A percentile compares a stretch with the other conserved stretches of the same genome.
Evolutionary conservation across 495 filamentous ascomycete genomes (phyloP).

Genomic region (Halenospora varia): DNA sequence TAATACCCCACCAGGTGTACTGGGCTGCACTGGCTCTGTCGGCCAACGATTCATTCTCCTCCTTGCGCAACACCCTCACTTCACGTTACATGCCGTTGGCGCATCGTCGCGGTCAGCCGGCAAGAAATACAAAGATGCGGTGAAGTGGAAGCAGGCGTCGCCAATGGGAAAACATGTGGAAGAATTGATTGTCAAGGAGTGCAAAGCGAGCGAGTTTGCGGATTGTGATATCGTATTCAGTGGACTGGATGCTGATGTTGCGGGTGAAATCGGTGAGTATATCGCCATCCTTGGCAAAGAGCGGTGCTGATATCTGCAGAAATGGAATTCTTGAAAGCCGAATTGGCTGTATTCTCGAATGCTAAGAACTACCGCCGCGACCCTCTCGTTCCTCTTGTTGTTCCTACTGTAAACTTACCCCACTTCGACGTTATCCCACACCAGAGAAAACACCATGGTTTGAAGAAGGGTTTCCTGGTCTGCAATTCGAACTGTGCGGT

Average conservation of each 20-base stretch:
- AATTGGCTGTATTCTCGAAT: slow-evolving; percentile 81
- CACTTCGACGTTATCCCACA: slow-evolving; percentile 75
- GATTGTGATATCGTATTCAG: slow-evolving; percentile 90
- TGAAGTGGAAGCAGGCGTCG: slow-evolving; percentile 76
- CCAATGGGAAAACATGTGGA: slow-evolving; percentile 64
- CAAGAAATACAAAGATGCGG: slow-evolving; percentile 80
- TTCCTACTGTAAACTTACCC: slow-evolving; percentile 78
- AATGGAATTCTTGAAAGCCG: slow-evolving; percentile 71
- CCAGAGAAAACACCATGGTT: slow-evolving; percentile 60
- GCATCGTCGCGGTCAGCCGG: slow-evolving; percentile 75
- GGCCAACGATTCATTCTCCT: slow-evolving; percentile 84
- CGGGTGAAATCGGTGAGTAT: slow-evolving; percentile 67
- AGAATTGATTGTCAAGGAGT: slow-evolving; percentile 69
- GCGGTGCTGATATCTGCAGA: slow-evolving; percentile 40
- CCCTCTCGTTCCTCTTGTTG: slow-evolving; percentile 77
- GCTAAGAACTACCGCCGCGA: slow-evolving; percentile 86
- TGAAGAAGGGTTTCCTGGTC: slow-evolving; percentile 75
- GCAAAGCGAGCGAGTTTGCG: slow-evolving; percentile 66
- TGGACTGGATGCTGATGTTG: slow-evolving; percentile 80
- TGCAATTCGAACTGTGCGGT: slow-evolving; percentile 93
- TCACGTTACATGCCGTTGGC: slow-evolving; percentile 71
- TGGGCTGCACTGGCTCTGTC: slow-evolving; percentile 75
- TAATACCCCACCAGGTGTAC: slow-evolving; percentile 44
- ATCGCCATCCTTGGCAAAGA: neutral
- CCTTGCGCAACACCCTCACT: slow-evolving; percentile 72